Evolutionary conservation across 495 filamentous ascomycete genomes (phyloP), one percentile per base, ranked within the genome.

Genomic region (Aspergillus funiculosus): DNA sequence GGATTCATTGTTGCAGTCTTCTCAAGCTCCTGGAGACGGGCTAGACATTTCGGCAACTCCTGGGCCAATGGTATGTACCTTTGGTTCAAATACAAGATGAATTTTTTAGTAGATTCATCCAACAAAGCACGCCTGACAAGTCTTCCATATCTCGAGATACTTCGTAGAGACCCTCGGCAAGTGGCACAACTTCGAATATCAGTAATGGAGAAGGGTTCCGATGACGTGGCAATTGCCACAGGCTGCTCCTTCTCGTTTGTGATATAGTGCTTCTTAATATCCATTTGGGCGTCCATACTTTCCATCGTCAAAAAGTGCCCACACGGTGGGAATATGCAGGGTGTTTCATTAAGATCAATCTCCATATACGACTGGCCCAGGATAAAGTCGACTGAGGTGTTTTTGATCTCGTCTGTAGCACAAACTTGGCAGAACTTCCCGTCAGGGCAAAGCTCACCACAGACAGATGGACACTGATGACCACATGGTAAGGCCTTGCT

Each of bases 21-120:
- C 21, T 39, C 35, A 6, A 3, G 72, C 18, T 39, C 28, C 19
- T 44, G 47, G 2, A 61, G 15, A 6, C 21, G 7, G 2, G 21
- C 27, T 8, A 76, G 59, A 14, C 52, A 46, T n/a, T 43, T 19
- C 7, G 48, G 43, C 37, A 80, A 60, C 9, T 52, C 46, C 21
- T 71, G 19, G n/a, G 68, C 72, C 10, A 86, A 67, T 3, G 64
- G 60, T 19, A 75, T 47, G 53, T 76, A 80, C 32, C 65, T 45
- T 3, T 56, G 53, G 25, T 80, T 77, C 3, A 76, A 57, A 44
- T 62, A 72, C 11, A 73, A 44, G 19, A 80, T 75, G 54, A 88
- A 82, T 46, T 79, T 82, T 58, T 84, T 86, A 0, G 80, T 82
- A 0, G 77, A 64, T 54, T 86, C 81, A 40, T 89, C 80, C 2